Evolutionary conservation across 345 rosid species (phyloP).

Genomic region (Heritiera fomes): DNA sequence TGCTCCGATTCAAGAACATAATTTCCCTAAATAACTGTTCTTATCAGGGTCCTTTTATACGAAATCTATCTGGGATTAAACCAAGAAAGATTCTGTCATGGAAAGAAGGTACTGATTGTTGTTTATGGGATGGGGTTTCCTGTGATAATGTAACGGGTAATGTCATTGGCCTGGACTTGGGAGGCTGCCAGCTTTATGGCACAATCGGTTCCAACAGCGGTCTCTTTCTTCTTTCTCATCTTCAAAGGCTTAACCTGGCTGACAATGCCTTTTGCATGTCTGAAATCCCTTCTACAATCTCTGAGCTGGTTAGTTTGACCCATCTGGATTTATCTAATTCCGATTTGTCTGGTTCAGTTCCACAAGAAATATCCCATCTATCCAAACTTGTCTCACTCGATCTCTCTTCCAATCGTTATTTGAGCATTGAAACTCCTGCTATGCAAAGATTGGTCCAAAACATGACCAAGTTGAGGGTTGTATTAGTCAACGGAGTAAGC

Average conservation of each 20-base stretch:
- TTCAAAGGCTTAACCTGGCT: constrained; percentile 33
- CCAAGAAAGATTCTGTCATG: constrained; percentile 10
- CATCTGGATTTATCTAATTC: constrained; percentile 20
- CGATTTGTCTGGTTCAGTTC: neutral
- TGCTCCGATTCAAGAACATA: neutral
- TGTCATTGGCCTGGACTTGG: constrained; percentile 29
- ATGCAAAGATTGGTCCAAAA: neutral
- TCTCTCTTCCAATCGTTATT: neutral
- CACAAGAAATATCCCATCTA: constrained; percentile 9
- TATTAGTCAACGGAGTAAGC: neutral
- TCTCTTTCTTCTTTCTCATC: constrained; percentile 26
- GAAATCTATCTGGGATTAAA: neutral
- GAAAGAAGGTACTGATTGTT: constrained; percentile 31
- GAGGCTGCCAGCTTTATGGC: constrained; percentile 6
- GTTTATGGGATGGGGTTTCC: constrained; percentile 35
- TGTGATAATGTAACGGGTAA: constrained; percentile 25
- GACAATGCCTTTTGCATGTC: neutral
- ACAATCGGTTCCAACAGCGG: constrained; percentile 16
- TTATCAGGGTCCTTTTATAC: neutral
- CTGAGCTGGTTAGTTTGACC: constrained; percentile 12
- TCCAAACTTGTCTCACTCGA: constrained; percentile 8
- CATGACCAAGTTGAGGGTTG: neutral
- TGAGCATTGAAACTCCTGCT: neutral
- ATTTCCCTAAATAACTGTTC: neutral
- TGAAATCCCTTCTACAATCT: constrained; percentile 23